These are phyloP conservation scores for Phoma sp. DNA, from an alignment of 2,329 filamentous ascomycete species.

Conservation along the genomic window DNA sequence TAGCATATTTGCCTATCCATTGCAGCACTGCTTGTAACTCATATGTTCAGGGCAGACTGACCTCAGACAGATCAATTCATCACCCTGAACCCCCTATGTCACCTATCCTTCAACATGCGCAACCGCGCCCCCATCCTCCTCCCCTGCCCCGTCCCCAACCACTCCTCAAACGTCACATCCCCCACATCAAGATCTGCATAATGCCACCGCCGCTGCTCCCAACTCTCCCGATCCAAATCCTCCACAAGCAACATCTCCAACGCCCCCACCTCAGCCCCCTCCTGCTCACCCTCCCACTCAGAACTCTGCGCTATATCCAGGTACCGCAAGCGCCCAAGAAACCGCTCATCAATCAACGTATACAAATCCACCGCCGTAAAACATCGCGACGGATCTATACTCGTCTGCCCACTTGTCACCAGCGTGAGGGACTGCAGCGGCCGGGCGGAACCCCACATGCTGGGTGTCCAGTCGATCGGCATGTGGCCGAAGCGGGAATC, in stretches of 20 bases:
- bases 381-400: slow-evolving; percentile 42
- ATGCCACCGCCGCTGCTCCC: slow-evolving; percentile 45
- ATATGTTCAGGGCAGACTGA: background rate
- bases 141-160: slow-evolving; percentile 30
- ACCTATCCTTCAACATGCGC: slow-evolving; percentile 32
- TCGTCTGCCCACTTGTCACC: slow-evolving; percentile 47
- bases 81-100: slow-evolving; percentile 20
- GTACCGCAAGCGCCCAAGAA: slow-evolving; percentile 49
- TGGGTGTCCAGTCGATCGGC: slow-evolving; percentile 22
- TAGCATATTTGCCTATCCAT: background rate
- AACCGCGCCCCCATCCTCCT: slow-evolving; percentile 34
- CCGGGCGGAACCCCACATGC: slow-evolving; percentile 32
- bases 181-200: slow-evolving; percentile 28
- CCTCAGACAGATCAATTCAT: background rate
- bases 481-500: slow-evolving; percentile 49
- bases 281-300: slow-evolving; percentile 48
- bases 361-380: slow-evolving; percentile 54
- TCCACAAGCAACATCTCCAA: slow-evolving; percentile 48
- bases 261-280: slow-evolving; percentile 48
- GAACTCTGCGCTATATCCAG: slow-evolving; percentile 49
- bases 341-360: slow-evolving; percentile 51
- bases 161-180: slow-evolving; percentile 31
- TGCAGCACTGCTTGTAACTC: no score
- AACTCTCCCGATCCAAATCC: slow-evolving; percentile 50
- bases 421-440: slow-evolving; percentile 51